phyloP scores from a whole-genome alignment of 805 yeast species.

The Yamadazyma laniorum region DNA sequence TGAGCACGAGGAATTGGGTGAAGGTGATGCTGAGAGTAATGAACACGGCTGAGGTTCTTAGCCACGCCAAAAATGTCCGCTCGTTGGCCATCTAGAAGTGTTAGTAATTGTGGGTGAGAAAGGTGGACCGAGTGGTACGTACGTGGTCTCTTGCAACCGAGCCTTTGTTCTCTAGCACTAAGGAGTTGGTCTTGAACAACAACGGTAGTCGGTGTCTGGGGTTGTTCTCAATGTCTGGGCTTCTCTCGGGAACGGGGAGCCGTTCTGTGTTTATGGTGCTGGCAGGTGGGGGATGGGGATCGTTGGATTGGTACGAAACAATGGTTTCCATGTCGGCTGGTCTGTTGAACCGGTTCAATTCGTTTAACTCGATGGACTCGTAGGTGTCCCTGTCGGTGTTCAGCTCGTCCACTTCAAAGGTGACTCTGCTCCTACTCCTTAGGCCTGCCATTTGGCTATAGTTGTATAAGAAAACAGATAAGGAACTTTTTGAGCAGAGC shows the following conservation, averaged over 20 bases:
- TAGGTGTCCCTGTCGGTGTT: neutral
- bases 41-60: conserved; percentile 24
- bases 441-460: neutral
- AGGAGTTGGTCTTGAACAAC: no score
- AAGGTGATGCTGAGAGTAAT: conserved; percentile 22
- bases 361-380: conserved; percentile 5
- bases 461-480: no score
- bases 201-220: no score
- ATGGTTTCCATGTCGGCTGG: conserved; percentile 12
- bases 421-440: conserved; percentile 3
- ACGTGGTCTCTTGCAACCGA: conserved; percentile 41
- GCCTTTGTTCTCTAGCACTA: conserved; percentile 26
- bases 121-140: conserved; percentile 14
- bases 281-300: neutral
- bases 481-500: no score
- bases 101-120: no score
- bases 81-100: conserved; percentile 31
- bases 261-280: no score
- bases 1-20: conserved; percentile 23
- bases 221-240: no score
- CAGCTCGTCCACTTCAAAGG: neutral
- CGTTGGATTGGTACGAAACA: conserved; percentile 1
- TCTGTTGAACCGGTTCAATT: conserved; percentile 1
- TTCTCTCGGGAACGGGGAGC: no score
- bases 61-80: conserved; percentile 32